A percentile compares a stretch with the other conserved stretches of the same genome.
Evolutionary conservation across 2,329 filamentous ascomycete species (phyloP).

Genomic region (Aspergillus oerlinghausenensis): DNA sequence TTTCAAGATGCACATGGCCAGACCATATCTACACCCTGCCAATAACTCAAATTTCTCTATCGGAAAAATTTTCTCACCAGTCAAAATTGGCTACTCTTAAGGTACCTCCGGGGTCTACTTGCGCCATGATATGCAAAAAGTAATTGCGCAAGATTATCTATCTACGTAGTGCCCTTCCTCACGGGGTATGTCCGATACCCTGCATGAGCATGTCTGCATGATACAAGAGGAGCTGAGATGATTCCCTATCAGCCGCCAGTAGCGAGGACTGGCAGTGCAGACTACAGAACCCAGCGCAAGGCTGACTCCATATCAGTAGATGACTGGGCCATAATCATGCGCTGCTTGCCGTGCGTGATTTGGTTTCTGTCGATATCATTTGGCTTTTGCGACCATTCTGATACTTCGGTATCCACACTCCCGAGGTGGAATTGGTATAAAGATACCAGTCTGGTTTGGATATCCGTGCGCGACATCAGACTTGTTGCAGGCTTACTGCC

Average conservation of each 20-base stretch:
- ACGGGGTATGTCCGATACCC: neutral
- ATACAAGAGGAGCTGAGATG: neutral
- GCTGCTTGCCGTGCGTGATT: too few relatives aligned
- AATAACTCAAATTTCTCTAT: neutral
- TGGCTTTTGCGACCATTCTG: too few relatives aligned
- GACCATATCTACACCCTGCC: too few relatives aligned
- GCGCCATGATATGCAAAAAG: neutral
- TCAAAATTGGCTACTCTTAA: neutral
- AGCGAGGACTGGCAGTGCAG: neutral
- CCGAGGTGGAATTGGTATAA: neutral
- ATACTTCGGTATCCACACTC: neutral
- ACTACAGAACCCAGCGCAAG: too few relatives aligned
- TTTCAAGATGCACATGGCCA: neutral
- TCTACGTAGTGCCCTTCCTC: neutral
- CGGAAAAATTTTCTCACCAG: neutral
- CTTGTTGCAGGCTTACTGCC: too few relatives aligned
- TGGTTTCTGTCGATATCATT: neutral
- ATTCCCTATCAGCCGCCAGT: neutral
- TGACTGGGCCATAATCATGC: too few relatives aligned
- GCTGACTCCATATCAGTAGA: too few relatives aligned
- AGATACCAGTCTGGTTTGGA: neutral
- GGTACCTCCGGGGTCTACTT: neutral
- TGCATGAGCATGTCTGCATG: neutral
- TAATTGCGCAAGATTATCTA: neutral
- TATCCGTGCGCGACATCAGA: neutral